Conservation (phyloP, 2,329 filamentous ascomycete genomes). For the Pseudocercospora fijiensis region DNA sequence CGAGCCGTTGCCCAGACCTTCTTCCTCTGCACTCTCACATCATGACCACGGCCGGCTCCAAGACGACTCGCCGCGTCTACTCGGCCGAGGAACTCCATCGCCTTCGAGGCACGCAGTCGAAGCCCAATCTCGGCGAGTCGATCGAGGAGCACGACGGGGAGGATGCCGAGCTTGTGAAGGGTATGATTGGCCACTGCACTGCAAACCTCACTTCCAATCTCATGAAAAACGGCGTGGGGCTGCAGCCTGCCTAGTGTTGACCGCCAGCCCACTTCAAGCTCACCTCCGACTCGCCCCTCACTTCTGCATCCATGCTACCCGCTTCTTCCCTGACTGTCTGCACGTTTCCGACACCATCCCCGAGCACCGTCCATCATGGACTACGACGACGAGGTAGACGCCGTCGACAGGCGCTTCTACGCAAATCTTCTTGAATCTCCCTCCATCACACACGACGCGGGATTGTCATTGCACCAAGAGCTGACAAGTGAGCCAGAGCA, state of each 20-base stretch:
- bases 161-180: slow-evolving; percentile 41
- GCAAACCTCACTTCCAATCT: slow-evolving; percentile 11
- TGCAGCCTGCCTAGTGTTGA: slow-evolving; percentile 10
- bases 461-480: background rate
- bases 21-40: background rate
- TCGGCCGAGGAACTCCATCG: slow-evolving; percentile 41
- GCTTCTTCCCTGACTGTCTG: slow-evolving; percentile 10
- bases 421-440: slow-evolving; percentile 12
- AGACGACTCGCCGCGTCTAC: slow-evolving; percentile 38
- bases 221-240: slow-evolving; percentile 2
- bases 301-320: background rate
- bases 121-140: slow-evolving; percentile 37
- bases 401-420: slow-evolving; percentile 8
- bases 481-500: slow-evolving; percentile 35
- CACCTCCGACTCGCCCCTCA: slow-evolving; percentile 10
- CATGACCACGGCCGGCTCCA: slow-evolving; percentile 20
- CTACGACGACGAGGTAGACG: slow-evolving; percentile 7
- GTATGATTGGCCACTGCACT: slow-evolving; percentile 27
- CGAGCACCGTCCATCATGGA: slow-evolving; percentile 8
- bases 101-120: slow-evolving; percentile 37
- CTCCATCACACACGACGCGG: background rate
- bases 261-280: slow-evolving; percentile 8
- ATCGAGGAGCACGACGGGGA: slow-evolving; percentile 40
- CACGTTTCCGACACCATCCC: background rate
- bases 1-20: background rate